Evolutionary conservation across 352 stramenopile species (phyloP).

Genomic region (Phytophthora syringae): DNA sequence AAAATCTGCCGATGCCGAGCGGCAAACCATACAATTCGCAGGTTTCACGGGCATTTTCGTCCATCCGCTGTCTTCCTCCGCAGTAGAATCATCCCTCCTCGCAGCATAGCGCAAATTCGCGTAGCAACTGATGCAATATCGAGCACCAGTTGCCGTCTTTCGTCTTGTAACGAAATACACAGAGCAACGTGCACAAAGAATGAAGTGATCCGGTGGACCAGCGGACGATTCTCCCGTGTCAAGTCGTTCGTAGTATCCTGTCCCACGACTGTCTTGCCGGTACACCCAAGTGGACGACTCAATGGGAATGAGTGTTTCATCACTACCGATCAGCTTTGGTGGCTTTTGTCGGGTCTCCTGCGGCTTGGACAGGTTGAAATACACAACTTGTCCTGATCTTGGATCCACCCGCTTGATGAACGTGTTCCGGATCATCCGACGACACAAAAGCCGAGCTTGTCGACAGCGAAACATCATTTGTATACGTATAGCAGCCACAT

Average conservation of each 20-base stretch:
- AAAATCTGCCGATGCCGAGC: conserved; percentile 43
- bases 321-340: conserved; percentile 55
- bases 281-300: conserved; percentile 75
- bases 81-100: conserved; percentile 20
- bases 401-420: conserved; percentile 75
- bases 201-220: conserved; percentile 57
- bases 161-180: conserved; percentile 64
- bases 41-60: conserved; percentile 65
- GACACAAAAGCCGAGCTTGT: conserved; percentile 47
- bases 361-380: conserved; percentile 58
- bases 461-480: conserved; percentile 70
- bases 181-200: conserved; percentile 61
- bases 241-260: conserved; percentile 58
- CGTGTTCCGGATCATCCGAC: conserved; percentile 54
- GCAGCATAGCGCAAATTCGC: conserved; percentile 30
- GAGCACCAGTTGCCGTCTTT: conserved; percentile 47
- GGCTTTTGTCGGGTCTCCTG: conserved; percentile 46
- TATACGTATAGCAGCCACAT: conserved; percentile 56
- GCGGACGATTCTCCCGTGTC: conserved; percentile 48
- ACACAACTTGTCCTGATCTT: conserved; percentile 52
- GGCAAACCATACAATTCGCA: conserved; percentile 68
- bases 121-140: conserved; percentile 73
- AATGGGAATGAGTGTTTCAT: conserved; percentile 55
- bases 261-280: conserved; percentile 50
- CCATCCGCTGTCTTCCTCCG: conserved; percentile 39